Evolutionary conservation across 164 flowering plant genomes (phyloP).

Genomic region (Macadamia tetraphylla): DNA sequence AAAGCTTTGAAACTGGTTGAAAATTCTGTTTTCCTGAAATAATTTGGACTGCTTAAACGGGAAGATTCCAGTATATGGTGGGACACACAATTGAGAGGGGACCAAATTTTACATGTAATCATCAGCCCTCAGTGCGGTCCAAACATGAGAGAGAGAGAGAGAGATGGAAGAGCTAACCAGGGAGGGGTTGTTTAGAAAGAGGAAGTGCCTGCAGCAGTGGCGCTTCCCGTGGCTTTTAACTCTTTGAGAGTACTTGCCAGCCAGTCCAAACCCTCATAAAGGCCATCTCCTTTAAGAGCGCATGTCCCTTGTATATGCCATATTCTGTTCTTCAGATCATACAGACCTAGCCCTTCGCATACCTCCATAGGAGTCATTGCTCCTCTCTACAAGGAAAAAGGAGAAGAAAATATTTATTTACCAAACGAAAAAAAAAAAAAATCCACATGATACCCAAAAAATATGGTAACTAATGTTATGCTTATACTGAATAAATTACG

Average conservation of each 20-base stretch:
- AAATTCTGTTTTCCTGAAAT: no score
- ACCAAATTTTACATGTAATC: no score
- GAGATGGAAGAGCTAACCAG: slow-evolving; percentile 6
- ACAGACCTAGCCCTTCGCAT: slow-evolving; percentile 89
- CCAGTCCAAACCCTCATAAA: slow-evolving; percentile 98
- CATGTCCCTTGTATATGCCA: slow-evolving; percentile 99
- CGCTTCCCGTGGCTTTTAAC: slow-evolving; percentile 61
- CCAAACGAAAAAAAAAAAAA: not conserved
- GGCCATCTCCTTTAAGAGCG: slow-evolving; percentile 90
- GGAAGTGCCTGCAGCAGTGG: slow-evolving; percentile 53
- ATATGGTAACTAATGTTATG: no score
- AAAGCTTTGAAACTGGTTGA: no score
- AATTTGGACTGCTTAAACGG: no score
- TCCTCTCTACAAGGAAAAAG: slow-evolving; percentile 45
- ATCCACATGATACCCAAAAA: not conserved
- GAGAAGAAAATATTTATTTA: not conserved
- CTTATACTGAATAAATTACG: no score
- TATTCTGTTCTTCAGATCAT: slow-evolving; percentile 78
- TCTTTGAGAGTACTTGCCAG: slow-evolving; percentile 79
- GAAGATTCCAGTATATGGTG: no score
- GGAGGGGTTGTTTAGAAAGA: slow-evolving; percentile 28
- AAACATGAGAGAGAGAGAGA: not conserved
- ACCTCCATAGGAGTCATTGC: slow-evolving; percentile 98
- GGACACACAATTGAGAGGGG: no score
- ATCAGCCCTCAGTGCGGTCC: no score